phyloP scores from a whole-genome alignment of 1,284 basidiomycete genomes.

The Ustilago loliicola region DNA sequence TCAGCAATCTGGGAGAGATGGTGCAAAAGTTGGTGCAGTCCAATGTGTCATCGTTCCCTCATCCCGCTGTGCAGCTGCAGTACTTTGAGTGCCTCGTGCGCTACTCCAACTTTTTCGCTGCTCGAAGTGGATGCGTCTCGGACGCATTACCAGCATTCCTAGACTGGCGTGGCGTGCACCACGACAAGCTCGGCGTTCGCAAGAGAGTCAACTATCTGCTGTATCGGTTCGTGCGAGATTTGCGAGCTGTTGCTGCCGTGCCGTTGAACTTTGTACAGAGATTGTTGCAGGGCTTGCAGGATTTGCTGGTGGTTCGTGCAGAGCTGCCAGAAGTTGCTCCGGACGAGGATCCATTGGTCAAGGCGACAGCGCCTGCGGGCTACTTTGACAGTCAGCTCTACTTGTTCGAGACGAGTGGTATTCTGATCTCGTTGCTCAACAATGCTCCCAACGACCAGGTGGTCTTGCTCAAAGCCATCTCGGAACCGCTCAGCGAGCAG shows the following conservation, averaged over 20 bases:
- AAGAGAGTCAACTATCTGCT: conserved; percentile 92
- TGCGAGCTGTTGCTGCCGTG: conserved; percentile 79
- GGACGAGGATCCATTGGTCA: conserved; percentile 77
- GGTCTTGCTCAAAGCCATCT: conserved; percentile 77
- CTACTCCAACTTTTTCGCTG: conserved; percentile 94
- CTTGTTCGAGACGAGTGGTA: conserved; percentile 92
- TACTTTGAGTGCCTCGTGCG: conserved; percentile 93
- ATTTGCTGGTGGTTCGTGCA: conserved; percentile 73
- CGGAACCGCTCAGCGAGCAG: conserved; percentile 84
- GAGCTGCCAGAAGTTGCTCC: conserved; percentile 74
- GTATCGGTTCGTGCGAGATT: conserved; percentile 89
- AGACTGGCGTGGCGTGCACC: conserved; percentile 89
- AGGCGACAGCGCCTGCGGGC: conserved; percentile 81
- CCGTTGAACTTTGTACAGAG: conserved; percentile 78
- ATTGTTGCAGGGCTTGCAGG: conserved; percentile 70
- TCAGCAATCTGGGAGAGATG: conserved; percentile 92
- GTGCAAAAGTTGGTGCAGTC: conserved; percentile 86
- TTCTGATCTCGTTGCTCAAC: conserved; percentile 82
- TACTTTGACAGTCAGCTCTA: conserved; percentile 93
- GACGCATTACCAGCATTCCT: conserved; percentile 87
- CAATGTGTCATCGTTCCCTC: conserved; percentile 84
- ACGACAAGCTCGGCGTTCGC: conserved; percentile 79
- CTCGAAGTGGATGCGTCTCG: conserved; percentile 81
- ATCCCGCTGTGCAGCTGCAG: conserved; percentile 89
- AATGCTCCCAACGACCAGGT: conserved; percentile 80